Conservation (phyloP, 345 rosid species). For the Chamaenerion angustifolium region DNA sequence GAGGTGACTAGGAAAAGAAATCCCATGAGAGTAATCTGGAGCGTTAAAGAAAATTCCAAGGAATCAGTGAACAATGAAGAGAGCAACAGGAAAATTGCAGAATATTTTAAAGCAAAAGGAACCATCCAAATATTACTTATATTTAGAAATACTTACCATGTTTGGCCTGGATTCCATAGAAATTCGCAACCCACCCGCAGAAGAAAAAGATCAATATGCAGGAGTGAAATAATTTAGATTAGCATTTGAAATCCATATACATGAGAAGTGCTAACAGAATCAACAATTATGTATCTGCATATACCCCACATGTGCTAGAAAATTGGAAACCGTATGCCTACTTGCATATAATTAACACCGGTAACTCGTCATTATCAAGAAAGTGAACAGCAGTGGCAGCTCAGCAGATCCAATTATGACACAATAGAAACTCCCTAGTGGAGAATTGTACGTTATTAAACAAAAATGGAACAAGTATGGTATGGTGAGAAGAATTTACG, state of each 20-base stretch:
- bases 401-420: not conserved
- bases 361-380: not conserved
- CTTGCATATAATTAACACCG: not conserved
- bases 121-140: not conserved
- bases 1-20: slow-evolving; percentile 79
- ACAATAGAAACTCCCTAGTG: not conserved
- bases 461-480: not conserved
- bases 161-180: slow-evolving; percentile 46
- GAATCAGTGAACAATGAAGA: slow-evolving; percentile 5
- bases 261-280: too few relatives aligned
- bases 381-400: not conserved
- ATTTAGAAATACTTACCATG: slow-evolving; percentile 47
- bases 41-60: slow-evolving; percentile 7
- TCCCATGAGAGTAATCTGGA: slow-evolving; percentile 88
- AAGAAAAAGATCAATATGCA: slow-evolving; percentile 3
- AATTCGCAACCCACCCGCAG: not conserved
- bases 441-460: not conserved
- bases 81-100: too few relatives aligned
- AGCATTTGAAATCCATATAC: not conserved
- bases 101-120: too few relatives aligned
- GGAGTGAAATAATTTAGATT: not conserved
- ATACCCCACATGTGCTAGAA: not conserved
- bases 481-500: slow-evolving; percentile 34
- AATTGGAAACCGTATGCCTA: not conserved
- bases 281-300: not conserved